Evolutionary conservation across 331 rosid genomes (phyloP), one percentile per base, ranked within the genome.

Genomic region (Malus hybrid): DNA sequence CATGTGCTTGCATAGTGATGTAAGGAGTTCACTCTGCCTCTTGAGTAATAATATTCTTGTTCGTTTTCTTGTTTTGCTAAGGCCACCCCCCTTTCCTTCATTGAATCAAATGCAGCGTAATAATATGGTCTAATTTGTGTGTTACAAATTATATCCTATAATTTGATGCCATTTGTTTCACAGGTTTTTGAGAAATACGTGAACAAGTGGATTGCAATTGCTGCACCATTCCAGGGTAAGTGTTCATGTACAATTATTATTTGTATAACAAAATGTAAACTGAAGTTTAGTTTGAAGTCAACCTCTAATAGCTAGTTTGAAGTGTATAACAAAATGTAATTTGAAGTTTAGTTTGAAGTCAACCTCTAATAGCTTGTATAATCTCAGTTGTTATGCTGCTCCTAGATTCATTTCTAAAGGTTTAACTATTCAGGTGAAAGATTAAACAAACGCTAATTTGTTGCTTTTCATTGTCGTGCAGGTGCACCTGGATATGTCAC

Each of bases 151-250:
- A 31, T 74, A 72, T 27, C 15, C n/a, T 61, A 16, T 69, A 52
- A 44, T 69, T 59, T 63, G 46, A 12, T 81, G 60, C 57, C 66
- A 67, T 20, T 50, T 56, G 56, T 81, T 80, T 81, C 75, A 77
- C 90, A 94, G 99, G 84, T 92, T 85, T 94, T 92, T 89, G 97
- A 94, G 90, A 94, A 92, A 86, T 94, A 92, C 80, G 99, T 94
- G 48, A 84, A 94, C 83, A 94, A 86, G 78, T 94, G 99, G 99
- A 82, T 92, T 87, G 97, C 99, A 8, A 83, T 94, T 85, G 79
- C 91, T 75, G 96, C 99, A 3, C 99, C 99, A 11, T 94, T 94
- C 82, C 96, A 86, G 86, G 99, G 99, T 90, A 86, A 83, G 74
- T 70, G 72, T 68, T 85, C 72, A 55, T 70, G 71, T 42, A 64